Evolutionary conservation across 192 early-diverging fungal species (phyloP).

Genomic region (Coemansia sp.): DNA sequence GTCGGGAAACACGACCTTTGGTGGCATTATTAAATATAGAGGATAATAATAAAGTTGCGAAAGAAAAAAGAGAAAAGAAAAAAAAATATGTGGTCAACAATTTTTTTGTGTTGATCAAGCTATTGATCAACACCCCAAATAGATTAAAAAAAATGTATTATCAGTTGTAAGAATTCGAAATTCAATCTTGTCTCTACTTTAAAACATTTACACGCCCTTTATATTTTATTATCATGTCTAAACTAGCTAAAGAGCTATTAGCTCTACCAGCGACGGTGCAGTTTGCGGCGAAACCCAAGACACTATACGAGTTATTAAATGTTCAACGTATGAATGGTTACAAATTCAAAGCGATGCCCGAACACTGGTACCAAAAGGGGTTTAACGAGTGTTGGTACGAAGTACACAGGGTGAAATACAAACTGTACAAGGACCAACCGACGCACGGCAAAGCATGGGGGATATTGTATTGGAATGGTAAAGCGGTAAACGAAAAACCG

Average conservation of each 20-base stretch:
- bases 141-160: no score
- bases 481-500: conserved; percentile 16
- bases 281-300: conserved; percentile 37
- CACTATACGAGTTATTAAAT: conserved; percentile 45
- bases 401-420: conserved; percentile 39
- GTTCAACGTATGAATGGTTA: conserved; percentile 35
- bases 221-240: conserved; percentile 25
- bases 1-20: conserved; percentile 13
- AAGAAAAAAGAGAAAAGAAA: background rate
- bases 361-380: conserved; percentile 47
- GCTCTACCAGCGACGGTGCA: conserved; percentile 15
- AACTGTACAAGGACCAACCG: conserved; percentile 28
- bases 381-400: conserved; percentile 45
- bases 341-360: conserved; percentile 37
- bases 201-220: no score
- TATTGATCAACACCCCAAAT: no score
- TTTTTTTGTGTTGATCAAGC: background rate
- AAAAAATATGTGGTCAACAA: background rate
- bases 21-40: background rate
- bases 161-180: background rate
- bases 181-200: background rate
- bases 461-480: conserved; percentile 40
- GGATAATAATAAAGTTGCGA: no score
- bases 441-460: conserved; percentile 54
- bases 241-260: conserved; percentile 32